Conservation (phyloP, 495 filamentous ascomycete species). For the Glonium stellatum region DNA sequence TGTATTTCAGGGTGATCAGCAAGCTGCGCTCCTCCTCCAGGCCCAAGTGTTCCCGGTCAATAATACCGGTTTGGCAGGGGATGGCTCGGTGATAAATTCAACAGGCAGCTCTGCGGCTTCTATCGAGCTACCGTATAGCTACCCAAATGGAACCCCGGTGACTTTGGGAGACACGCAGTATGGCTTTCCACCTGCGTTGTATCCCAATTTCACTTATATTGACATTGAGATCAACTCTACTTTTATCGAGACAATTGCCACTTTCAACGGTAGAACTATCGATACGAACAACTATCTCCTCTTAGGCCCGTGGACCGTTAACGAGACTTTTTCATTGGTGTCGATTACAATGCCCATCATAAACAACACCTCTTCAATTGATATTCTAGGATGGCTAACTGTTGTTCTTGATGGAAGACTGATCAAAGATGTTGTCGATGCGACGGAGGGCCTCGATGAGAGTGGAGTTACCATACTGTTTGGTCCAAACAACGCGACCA, state of each 20-base stretch:
- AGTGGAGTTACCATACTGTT: slow-evolving; percentile 63
- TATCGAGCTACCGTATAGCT: slow-evolving; percentile 46
- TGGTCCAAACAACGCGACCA: slow-evolving; percentile 56
- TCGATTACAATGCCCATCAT: slow-evolving; percentile 72
- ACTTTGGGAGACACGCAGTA: slow-evolving; percentile 50
- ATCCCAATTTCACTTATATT: slow-evolving; percentile 65
- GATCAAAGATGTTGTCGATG: slow-evolving; percentile 50
- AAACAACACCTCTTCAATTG: slow-evolving; percentile 48
- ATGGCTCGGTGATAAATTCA: slow-evolving; percentile 52
- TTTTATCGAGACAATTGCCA: slow-evolving; percentile 36
- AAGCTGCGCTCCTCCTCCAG: slow-evolving; percentile 54
- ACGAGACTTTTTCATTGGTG: slow-evolving; percentile 64
- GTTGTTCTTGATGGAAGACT: slow-evolving; percentile 56
- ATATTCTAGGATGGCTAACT: slow-evolving; percentile 71
- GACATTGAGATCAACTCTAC: slow-evolving; percentile 34
- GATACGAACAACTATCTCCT: slow-evolving; percentile 49
- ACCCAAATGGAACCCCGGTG: slow-evolving; percentile 50
- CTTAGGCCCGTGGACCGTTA: slow-evolving; percentile 61
- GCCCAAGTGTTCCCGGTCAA: slow-evolving; percentile 60
- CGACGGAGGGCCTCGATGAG: slow-evolving; percentile 58
- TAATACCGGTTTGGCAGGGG: slow-evolving; percentile 29
- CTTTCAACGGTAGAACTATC: slow-evolving; percentile 46
- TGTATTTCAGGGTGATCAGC: slow-evolving; percentile 48
- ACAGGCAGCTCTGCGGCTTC: slow-evolving; percentile 41
- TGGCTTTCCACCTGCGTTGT: slow-evolving; percentile 62